These are phyloP conservation scores for Luffa acutangula DNA, from an alignment of 306 rosid species.

Conservation along the genomic window DNA sequence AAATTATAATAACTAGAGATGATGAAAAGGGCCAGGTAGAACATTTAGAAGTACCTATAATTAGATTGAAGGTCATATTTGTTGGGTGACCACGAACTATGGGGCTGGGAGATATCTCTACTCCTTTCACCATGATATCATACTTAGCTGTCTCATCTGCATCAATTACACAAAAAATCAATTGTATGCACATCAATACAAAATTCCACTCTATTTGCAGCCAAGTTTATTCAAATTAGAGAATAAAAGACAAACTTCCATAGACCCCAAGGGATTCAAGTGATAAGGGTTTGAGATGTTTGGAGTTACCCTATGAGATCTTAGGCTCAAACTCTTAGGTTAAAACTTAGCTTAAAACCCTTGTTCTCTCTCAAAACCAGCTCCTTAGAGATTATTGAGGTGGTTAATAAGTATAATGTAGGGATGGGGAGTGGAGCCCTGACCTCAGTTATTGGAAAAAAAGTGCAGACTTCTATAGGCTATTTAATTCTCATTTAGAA, in stretches of 20 bases:
- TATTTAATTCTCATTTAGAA: not conserved
- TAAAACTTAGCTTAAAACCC: not conserved
- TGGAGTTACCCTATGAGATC: not conserved
- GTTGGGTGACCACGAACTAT: conserved; percentile 66
- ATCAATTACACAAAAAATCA: not conserved
- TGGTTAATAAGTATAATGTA: not conserved
- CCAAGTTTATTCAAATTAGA: not conserved
- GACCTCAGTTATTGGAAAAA: too few relatives aligned
- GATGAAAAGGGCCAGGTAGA: not conserved
- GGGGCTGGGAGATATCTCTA: conserved; percentile 68
- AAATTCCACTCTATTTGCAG: not conserved
- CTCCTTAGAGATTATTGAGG: not conserved
- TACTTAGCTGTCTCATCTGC: conserved; percentile 57
- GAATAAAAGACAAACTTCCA: not conserved
- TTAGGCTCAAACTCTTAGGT: not conserved
- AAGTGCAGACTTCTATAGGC: not conserved
- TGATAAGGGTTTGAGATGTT: not conserved
- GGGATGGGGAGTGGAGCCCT: not conserved
- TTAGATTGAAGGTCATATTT: conserved; percentile 65
- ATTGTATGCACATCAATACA: not conserved
- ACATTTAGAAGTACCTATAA: conserved; percentile 36
- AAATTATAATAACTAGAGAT: not conserved
- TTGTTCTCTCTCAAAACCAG: not conserved
- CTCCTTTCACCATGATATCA: conserved; percentile 52
- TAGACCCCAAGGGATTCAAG: not conserved